A percentile compares a stretch with the other conserved stretches of the same genome.
These are phyloP conservation scores for Pelagophyceae sp. DNA, from an alignment of 352 stramenopile genomes.

Conservation along the genomic window DNA sequence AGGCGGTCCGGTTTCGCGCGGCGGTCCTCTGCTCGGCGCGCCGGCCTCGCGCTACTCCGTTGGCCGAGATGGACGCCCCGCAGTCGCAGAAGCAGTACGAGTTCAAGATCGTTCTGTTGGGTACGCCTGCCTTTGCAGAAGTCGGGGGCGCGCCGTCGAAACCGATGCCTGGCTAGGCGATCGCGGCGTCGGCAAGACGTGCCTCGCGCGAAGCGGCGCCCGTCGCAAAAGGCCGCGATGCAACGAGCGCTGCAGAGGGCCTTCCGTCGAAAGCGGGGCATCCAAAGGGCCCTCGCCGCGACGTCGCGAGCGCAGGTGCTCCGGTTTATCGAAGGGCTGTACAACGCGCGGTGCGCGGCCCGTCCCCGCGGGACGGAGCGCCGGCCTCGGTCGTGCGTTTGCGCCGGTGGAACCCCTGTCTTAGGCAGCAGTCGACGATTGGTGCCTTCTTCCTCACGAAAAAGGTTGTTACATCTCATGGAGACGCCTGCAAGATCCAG, in stretches of 20 bases:
- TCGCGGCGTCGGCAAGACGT: conserved; percentile 88
- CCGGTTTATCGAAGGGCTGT: conserved; percentile 74
- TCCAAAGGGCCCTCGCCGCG: too few species aligned
- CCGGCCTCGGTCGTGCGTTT: not conserved
- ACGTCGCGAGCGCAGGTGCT: conserved; percentile 58
- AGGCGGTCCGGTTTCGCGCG: too few species aligned
- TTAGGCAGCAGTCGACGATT: conserved; percentile 47
- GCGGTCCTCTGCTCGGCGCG: too few species aligned
- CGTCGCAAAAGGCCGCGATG: too few species aligned
- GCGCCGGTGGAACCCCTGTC: conserved; percentile 21
- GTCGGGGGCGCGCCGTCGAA: not conserved
- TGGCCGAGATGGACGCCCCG: not conserved
- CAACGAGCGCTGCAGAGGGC: too few species aligned
- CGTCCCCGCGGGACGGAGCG: not conserved
- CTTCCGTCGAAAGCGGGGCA: too few species aligned
- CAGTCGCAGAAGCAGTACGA: conserved; percentile 13
- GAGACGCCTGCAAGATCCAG: conserved; percentile 49
- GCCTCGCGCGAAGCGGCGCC: conserved; percentile 44
- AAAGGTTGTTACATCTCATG: conserved; percentile 42
- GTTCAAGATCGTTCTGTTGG: conserved; percentile 19
- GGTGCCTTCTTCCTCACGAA: conserved; percentile 58
- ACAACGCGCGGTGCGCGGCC: conserved; percentile 20
- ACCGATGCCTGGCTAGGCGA: conserved; percentile 82
- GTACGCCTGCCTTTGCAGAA: not conserved
- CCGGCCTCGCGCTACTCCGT: too few species aligned